phyloP scores from a whole-genome alignment of 805 yeast genomes.

The Wickerhamiella australiensis region DNA sequence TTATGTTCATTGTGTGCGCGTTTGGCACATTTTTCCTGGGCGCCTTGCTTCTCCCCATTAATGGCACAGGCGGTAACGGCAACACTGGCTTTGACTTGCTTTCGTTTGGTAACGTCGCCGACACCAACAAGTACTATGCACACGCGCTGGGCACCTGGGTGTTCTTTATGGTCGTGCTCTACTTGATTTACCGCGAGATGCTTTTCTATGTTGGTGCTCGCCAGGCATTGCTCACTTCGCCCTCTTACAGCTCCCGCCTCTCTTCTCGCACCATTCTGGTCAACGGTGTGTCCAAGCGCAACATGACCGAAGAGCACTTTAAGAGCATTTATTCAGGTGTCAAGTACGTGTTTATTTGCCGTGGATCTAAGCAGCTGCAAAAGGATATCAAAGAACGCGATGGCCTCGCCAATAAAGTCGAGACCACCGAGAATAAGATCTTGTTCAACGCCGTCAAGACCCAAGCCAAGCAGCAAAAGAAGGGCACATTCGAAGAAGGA shows the following conservation, averaged over 20 bases:
- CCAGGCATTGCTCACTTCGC: slow-evolving; percentile 67
- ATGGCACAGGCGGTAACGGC: slow-evolving; percentile 47
- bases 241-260: slow-evolving; percentile 59
- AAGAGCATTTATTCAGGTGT: slow-evolving; percentile 72
- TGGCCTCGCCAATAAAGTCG: slow-evolving; percentile 48
- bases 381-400: slow-evolving; percentile 49
- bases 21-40: slow-evolving; percentile 44
- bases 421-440: slow-evolving; percentile 48
- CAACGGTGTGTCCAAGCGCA: slow-evolving; percentile 69
- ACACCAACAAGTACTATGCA: slow-evolving; percentile 60
- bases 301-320: slow-evolving; percentile 60
- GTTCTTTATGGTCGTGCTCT: slow-evolving; percentile 58
- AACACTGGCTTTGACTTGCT: slow-evolving; percentile 60
- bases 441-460: slow-evolving; percentile 53
- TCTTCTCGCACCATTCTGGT: slow-evolving; percentile 74
- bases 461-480: slow-evolving; percentile 53
- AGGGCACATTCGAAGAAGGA: slow-evolving; percentile 33
- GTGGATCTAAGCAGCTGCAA: slow-evolving; percentile 46
- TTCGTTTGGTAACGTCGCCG: slow-evolving; percentile 62
- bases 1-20: slow-evolving; percentile 42
- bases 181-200: slow-evolving; percentile 70
- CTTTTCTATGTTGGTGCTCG: slow-evolving; percentile 65
- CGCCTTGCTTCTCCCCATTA: slow-evolving; percentile 71
- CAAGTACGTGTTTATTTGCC: slow-evolving; percentile 65
- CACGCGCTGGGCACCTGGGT: slow-evolving; percentile 75